phyloP scores from a whole-genome alignment of 805 yeast species.

The Candida xyloterini region DNA sequence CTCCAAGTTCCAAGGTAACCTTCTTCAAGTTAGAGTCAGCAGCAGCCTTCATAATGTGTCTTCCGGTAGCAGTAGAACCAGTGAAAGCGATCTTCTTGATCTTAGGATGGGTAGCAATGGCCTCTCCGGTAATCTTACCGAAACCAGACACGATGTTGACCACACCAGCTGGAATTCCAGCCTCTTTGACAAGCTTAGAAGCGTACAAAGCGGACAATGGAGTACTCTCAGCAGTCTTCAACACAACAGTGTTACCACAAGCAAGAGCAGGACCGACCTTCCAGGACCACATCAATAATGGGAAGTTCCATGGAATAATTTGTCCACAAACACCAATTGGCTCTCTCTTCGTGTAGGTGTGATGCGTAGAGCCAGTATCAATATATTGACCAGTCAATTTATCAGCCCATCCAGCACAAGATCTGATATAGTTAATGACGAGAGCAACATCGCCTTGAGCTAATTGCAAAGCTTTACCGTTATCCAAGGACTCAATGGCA shows the following conservation, averaged over 20 bases:
- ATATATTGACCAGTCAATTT: constrained; percentile 63
- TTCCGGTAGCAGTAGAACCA: constrained; percentile 78
- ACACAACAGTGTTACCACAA: constrained; percentile 69
- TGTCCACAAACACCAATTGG: constrained; percentile 83
- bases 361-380: constrained; percentile 60
- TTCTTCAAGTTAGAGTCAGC: constrained; percentile 73
- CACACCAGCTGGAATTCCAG: constrained; percentile 75
- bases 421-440: constrained; percentile 62
- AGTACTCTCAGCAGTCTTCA: constrained; percentile 76
- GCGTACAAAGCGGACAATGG: constrained; percentile 69
- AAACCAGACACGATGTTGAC: constrained; percentile 72
- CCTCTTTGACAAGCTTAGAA: constrained; percentile 59
- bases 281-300: constrained; percentile 77
- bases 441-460: constrained; percentile 68
- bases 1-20: constrained; percentile 80
- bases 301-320: constrained; percentile 85
- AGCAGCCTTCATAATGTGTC: constrained; percentile 64
- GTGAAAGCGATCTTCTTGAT: constrained; percentile 78
- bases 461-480: constrained; percentile 69
- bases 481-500: constrained; percentile 68
- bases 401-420: constrained; percentile 73
- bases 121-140: constrained; percentile 70
- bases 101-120: constrained; percentile 63
- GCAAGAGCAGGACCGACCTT: constrained; percentile 77
- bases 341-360: constrained; percentile 65